These are phyloP conservation scores for Gliomastix tumulicola DNA, from an alignment of 2,329 filamentous ascomycete genomes.

Conservation along the genomic window DNA sequence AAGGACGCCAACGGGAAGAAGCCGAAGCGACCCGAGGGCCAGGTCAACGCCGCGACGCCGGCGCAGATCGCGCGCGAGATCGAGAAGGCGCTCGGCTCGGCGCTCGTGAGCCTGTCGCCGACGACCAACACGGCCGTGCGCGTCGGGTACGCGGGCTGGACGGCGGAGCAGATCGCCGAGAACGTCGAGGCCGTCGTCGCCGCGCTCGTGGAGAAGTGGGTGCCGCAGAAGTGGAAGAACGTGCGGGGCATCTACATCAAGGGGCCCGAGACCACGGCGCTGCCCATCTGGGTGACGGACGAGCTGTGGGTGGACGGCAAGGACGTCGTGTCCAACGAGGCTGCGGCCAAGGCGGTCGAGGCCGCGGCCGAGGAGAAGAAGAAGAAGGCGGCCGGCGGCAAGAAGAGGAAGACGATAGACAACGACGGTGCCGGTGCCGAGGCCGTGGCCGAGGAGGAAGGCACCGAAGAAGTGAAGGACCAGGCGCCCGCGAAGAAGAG, in stretches of 20 bases:
- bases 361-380: constrained; percentile 37
- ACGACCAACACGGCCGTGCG: constrained; percentile 75
- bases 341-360: constrained; percentile 38
- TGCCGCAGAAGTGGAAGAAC: constrained; percentile 83
- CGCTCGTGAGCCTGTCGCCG: constrained; percentile 73
- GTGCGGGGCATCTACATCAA: constrained; percentile 84
- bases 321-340: constrained; percentile 60
- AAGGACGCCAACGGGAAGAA: constrained; percentile 53
- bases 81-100: constrained; percentile 66
- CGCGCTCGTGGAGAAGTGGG: constrained; percentile 67
- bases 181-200: constrained; percentile 71
- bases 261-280: constrained; percentile 75
- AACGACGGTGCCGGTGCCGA: constrained; percentile 22
- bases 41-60: constrained; percentile 43
- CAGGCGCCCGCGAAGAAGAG: constrained; percentile 16
- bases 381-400: constrained; percentile 53
- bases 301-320: constrained; percentile 82
- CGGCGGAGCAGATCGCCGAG: constrained; percentile 66
- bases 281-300: constrained; percentile 91
- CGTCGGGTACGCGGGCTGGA: constrained; percentile 70
- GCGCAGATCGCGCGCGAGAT: constrained; percentile 73
- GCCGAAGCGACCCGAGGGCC: constrained; percentile 41
- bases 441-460: constrained; percentile 38
- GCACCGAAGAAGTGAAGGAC: constrained; percentile 28
- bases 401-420: constrained; percentile 52